These are phyloP conservation scores for Soucietia sequanensis DNA, from an alignment of 805 yeast genomes.

Conservation along the genomic window DNA sequence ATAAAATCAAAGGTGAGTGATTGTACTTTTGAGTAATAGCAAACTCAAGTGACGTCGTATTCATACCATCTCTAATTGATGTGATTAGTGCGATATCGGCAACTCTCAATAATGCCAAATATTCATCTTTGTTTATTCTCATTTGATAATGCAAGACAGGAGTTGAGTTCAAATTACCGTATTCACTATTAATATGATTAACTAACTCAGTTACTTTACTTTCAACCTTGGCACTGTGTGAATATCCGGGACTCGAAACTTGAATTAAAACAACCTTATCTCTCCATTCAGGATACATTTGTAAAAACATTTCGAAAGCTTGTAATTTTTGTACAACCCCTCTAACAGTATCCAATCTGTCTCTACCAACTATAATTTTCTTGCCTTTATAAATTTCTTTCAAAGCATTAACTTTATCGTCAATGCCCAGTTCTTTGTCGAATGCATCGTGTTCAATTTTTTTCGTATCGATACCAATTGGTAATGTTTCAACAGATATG, in stretches of 20 bases:
- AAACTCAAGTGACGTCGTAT: constrained; percentile 90
- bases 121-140: constrained; percentile 84
- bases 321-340: constrained; percentile 92
- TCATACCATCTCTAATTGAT: constrained; percentile 93
- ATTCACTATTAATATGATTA: constrained; percentile 77
- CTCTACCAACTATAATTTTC: constrained; percentile 90
- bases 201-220: constrained; percentile 81
- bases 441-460: constrained; percentile 66
- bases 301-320: constrained; percentile 85
- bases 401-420: constrained; percentile 64
- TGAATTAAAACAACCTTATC: constrained; percentile 86
- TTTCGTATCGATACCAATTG: constrained; percentile 85
- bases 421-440: constrained; percentile 39
- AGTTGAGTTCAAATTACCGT: constrained; percentile 75
- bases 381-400: constrained; percentile 59
- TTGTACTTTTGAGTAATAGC: constrained; percentile 81
- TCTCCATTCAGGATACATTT: constrained; percentile 91
- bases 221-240: constrained; percentile 64
- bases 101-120: constrained; percentile 78
- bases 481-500: constrained; percentile 71
- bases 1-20: constrained; percentile 74
- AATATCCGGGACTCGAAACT: constrained; percentile 78
- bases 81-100: constrained; percentile 91
- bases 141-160: constrained; percentile 94
- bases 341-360: constrained; percentile 84